Evolutionary conservation across 2,329 filamentous ascomycete genomes (phyloP), one percentile per base, ranked within the genome.

Genomic region (Penicillium capsulatum): DNA sequence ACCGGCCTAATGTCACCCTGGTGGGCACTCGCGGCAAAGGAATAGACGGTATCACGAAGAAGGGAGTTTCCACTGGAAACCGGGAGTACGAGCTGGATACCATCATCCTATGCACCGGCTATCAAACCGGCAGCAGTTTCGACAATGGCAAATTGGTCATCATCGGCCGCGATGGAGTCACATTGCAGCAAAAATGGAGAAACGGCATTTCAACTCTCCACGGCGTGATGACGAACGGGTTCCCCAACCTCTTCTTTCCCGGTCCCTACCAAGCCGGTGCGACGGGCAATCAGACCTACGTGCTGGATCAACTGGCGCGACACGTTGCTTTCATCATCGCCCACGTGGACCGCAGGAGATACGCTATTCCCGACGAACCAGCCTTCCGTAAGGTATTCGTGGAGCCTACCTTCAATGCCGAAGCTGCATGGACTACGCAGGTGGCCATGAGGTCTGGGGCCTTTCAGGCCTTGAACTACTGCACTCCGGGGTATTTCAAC

Each of bases 1-100:
- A 84, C 59, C 55, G 54, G 19, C 59, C 68, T 0, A 74, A 80
- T 49, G 80, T 84, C 3, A 67, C 69, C 4, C 71, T 84, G 0
- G 65, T 84, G 11, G 77, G 84, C 54, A 83, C 78, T 0, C 60
- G 75, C 19, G 76, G 74, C 3, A 67, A 70, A 44, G 76, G 78
- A 5, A 58, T 79, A 2, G 65, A 71, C 7, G 14, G 16, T 3
- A 15, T 31, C 2, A 31, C 29, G n/a, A 11, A 9, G 2, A 17
- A 31, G 15, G 29, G 29, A 31, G 14, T 31, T 16, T 8, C 17
- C 14, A 14, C 17, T 14, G 29, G 29, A 31, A 14, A 29, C 14
- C 15, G 29, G 29, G 14, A 31, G 29, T 31, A 16, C 29, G 17
- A 31, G 29, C 29, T 17, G n/a, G 29, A 31, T 14, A 9, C 15